Conservation (phyloP, 306 rosid genomes). For the Pterocarpus santalinus region DNA sequence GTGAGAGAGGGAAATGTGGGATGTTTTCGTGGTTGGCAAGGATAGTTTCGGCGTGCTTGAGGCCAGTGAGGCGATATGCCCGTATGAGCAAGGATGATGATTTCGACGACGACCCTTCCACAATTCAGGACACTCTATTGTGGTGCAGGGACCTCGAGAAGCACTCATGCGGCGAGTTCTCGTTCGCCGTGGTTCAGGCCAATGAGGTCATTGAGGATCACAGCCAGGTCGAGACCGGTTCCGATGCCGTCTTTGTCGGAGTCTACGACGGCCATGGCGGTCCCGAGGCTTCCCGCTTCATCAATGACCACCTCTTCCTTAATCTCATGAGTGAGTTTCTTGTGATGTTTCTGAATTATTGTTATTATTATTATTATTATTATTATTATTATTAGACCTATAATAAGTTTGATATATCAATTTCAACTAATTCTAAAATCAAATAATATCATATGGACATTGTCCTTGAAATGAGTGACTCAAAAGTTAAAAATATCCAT, state of each 20-base stretch:
- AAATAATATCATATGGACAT: no score
- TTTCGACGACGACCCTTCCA: constrained; percentile 47
- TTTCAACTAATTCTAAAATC: no score
- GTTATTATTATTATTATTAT: no score
- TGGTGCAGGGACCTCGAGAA: constrained; percentile 79
- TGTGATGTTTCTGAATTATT: no score
- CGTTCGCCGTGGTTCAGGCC: constrained; percentile 87
- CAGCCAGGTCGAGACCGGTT: constrained; percentile 85
- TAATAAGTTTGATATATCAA: no score
- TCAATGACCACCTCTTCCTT: constrained; percentile 69
- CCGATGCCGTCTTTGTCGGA: constrained; percentile 75
- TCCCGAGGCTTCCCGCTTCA: constrained; percentile 71
- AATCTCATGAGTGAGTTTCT: constrained; percentile 68
- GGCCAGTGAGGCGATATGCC: constrained; percentile 83
- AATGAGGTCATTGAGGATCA: constrained; percentile 79
- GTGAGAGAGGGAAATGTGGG: constrained; percentile 89
- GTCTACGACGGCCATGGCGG: constrained; percentile 97
- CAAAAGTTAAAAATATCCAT: no score
- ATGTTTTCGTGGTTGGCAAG: constrained; percentile 98
- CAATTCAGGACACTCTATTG: constrained; percentile 64
- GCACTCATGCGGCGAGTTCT: constrained; percentile 79
- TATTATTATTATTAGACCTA: no score
- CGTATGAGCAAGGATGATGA: constrained; percentile 84
- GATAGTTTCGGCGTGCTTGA: constrained; percentile 83
- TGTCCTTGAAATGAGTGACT: no score